Evolutionary conservation across 2,329 filamentous ascomycete genomes (phyloP), one percentile per base, ranked within the genome.

Genomic region (Hirsutella thompsonii): DNA sequence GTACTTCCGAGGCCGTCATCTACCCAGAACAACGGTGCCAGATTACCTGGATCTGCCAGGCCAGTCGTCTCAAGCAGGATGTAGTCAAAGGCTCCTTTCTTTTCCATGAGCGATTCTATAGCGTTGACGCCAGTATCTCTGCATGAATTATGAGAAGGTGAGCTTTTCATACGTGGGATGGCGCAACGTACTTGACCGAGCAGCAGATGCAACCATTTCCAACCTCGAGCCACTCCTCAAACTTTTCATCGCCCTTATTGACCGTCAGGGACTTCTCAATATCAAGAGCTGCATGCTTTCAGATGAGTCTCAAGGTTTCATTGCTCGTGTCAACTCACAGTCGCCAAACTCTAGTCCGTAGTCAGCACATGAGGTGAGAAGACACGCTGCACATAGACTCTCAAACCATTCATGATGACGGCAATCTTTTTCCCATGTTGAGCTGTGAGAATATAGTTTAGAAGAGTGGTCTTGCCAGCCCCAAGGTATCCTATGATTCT

Each of bases 161-260:
- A n/a, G 8, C 6, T 9, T 3, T 11, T n/a, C 14, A 14, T 32
- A 3, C 20, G 20, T 9, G 11, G 11, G 5, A 1, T 18, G 28
- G 28, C 11, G 3, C 6, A 20, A 49, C 56, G 43, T 69, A 89
- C 79, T 95, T 98, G 52, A 96, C 89, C 3, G 88, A 94, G 64
- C 92, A 98, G 65, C 92, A 98, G 49, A 98, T 88, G 59, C 92
- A 98, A 47, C 92, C 92, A 52, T 98, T 98, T 40, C 86, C 88
- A 40, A 98, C 79, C 46, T 95, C 89, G 21, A 98, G 77, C 85
- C 93, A 98, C 67, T 94, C 88, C 56, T 92, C 82, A 6, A 90
- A 84, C 54, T 87, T 75, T 54, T 90, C 77, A 32, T 79, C 83
- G 44, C 81, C 83, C 56, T 89, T 80, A 57, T 82, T 94, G 50